Evolutionary conservation across 2,329 filamentous ascomycete genomes (phyloP).

Genomic region (Fusarium luffae): DNA sequence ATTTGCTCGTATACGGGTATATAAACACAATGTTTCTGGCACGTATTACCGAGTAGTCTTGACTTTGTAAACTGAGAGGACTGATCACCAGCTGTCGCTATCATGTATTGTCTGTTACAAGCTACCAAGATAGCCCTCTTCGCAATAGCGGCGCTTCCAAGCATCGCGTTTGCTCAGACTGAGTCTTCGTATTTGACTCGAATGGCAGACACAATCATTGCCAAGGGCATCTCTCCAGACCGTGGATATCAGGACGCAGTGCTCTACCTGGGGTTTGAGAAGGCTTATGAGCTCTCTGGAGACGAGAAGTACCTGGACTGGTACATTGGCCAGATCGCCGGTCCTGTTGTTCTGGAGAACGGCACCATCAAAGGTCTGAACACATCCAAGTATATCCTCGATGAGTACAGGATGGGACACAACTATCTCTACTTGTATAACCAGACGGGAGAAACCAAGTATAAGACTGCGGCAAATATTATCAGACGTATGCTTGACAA

Average conservation of each 20-base stretch:
- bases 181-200: slow-evolving; percentile 2
- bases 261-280: slow-evolving; percentile 59
- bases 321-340: slow-evolving; percentile 58
- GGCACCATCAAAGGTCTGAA: slow-evolving; percentile 60
- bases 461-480: slow-evolving; percentile 58
- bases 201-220: slow-evolving; percentile 61
- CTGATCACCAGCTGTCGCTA: rapidly evolving
- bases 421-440: slow-evolving; percentile 61
- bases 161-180: background rate
- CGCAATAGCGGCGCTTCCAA: rapidly evolving
- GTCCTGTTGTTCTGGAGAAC: slow-evolving; percentile 56
- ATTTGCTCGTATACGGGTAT: background rate
- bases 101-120: rapidly evolving
- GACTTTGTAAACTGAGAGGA: no score
- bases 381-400: slow-evolving; percentile 58
- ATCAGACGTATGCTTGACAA: slow-evolving; percentile 58
- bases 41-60: rapidly evolving
- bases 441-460: slow-evolving; percentile 57
- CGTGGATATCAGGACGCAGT: slow-evolving; percentile 58
- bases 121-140: rapidly evolving
- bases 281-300: slow-evolving; percentile 55
- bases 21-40: background rate
- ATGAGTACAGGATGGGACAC: slow-evolving; percentile 63
- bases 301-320: slow-evolving; percentile 57
- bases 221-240: slow-evolving; percentile 51